Conservation (phyloP, 1,139 yeast genomes). For the Zygoascus hellenicus region DNA sequence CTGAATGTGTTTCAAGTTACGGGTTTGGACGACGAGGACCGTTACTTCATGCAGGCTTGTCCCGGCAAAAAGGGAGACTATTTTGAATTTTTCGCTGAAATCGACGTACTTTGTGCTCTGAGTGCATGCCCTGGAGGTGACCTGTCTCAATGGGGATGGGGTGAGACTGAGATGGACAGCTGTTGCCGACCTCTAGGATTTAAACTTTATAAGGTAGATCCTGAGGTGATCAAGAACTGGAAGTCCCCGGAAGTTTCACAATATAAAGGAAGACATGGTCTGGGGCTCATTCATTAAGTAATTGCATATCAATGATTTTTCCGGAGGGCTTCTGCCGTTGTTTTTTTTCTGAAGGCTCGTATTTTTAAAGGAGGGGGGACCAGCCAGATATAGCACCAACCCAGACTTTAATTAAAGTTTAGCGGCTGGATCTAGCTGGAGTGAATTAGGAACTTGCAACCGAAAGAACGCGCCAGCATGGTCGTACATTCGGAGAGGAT, state of each 20-base stretch:
- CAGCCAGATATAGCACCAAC: no score
- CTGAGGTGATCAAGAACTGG: slow-evolving; percentile 46
- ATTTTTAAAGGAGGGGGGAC: no score
- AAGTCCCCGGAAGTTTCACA: slow-evolving; percentile 44
- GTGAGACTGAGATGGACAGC: slow-evolving; percentile 52
- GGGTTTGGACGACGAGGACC: slow-evolving; percentile 59
- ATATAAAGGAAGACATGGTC: slow-evolving; percentile 55
- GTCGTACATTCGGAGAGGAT: no score
- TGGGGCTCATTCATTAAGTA: slow-evolving; percentile 20
- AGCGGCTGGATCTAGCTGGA: no score
- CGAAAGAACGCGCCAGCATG: no score
- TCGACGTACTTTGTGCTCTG: slow-evolving; percentile 57
- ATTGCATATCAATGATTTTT: no score
- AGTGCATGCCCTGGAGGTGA: slow-evolving; percentile 73
- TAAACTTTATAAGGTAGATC: slow-evolving; percentile 51
- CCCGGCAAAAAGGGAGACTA: slow-evolving; percentile 55
- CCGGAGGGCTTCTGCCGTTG: no score
- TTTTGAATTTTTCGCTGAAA: slow-evolving; percentile 63
- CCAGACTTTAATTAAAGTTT: no score
- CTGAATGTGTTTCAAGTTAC: slow-evolving; percentile 66
- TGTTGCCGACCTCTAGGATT: slow-evolving; percentile 60
- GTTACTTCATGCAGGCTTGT: slow-evolving; percentile 65
- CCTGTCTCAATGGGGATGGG: slow-evolving; percentile 67
- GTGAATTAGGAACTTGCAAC: no score
- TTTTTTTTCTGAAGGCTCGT: no score